A percentile compares a stretch with the other conserved stretches of the same genome.
These are phyloP conservation scores for Globisporangium okanoganense DNA, from an alignment of 352 stramenopile genomes.

Conservation along the genomic window DNA sequence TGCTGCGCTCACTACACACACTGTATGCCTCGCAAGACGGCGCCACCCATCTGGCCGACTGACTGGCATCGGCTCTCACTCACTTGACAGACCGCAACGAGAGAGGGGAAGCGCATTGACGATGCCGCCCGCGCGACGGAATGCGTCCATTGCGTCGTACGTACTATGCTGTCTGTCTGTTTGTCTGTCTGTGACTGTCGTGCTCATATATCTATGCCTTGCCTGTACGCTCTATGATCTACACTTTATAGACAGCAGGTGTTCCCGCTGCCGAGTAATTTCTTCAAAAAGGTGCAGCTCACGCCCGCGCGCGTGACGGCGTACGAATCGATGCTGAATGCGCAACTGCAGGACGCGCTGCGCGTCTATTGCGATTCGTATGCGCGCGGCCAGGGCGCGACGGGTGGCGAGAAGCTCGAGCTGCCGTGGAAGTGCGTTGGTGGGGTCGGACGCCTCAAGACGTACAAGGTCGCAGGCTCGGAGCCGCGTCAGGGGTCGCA, in stretches of 20 bases:
- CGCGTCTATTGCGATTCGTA: conserved; percentile 24
- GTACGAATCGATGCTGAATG: conserved; percentile 38
- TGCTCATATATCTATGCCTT: neutral
- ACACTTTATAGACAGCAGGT: conserved; percentile 10
- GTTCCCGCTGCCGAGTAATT: conserved; percentile 5
- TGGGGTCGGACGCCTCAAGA: conserved; percentile 32
- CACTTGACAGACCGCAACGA: neutral
- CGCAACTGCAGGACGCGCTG: conserved; percentile 43
- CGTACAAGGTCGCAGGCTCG: conserved; percentile 32
- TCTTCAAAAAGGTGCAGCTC: conserved; percentile 30
- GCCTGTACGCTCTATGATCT: neutral
- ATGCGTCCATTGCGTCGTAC: conserved; percentile 2
- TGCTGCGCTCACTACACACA: neutral
- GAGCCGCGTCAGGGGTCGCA: conserved; percentile 6
- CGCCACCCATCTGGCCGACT: neutral
- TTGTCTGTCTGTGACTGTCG: neutral
- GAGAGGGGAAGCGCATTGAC: neutral
- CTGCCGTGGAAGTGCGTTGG: conserved; percentile 35
- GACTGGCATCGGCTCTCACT: neutral
- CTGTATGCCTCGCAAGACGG: neutral
- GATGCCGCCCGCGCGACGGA: conserved; percentile 6
- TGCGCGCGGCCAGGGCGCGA: conserved; percentile 8
- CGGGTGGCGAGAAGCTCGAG: conserved; percentile 25
- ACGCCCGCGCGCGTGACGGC: conserved; percentile 17
- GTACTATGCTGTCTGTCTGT: neutral